A percentile compares a stretch with the other conserved stretches of the same genome.
These are phyloP conservation scores for Fusarium sp. DNA, from an alignment of 2,329 filamentous ascomycete genomes.

Conservation along the genomic window DNA sequence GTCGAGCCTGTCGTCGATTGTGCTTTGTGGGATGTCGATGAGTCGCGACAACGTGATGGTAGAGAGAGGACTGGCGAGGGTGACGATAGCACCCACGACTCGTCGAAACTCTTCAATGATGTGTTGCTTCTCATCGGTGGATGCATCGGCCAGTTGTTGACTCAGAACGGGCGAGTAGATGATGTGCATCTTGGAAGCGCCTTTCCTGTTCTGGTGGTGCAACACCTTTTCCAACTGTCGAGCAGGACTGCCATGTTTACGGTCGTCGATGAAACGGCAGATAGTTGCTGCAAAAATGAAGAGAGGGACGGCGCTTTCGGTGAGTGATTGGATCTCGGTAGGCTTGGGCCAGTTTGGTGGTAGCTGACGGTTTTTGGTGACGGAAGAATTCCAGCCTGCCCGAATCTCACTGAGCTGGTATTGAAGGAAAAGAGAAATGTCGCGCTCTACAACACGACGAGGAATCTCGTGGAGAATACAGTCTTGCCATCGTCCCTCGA, in stretches of 20 bases:
- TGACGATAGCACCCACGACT: slow-evolving; percentile 5
- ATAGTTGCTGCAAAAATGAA: neutral
- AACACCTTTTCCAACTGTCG: neutral
- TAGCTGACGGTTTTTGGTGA: neutral
- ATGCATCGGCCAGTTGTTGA: neutral
- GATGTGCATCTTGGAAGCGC: neutral
- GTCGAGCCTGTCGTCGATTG: neutral
- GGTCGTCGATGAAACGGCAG: neutral
- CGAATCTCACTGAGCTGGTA: neutral
- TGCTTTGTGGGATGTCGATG: neutral
- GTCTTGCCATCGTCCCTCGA: neutral
- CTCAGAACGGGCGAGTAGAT: neutral
- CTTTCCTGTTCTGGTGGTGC: neutral
- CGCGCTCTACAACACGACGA: neutral
- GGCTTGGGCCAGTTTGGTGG: neutral
- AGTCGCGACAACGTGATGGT: slow-evolving; percentile 3
- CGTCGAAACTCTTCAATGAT: neutral
- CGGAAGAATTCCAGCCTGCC: neutral
- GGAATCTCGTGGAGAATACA: neutral
- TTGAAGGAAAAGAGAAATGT: neutral
- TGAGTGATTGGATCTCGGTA: neutral
- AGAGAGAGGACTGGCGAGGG: slow-evolving; percentile 11
- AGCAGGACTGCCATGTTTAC: neutral
- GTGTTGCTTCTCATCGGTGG: neutral
- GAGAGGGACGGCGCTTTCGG: neutral